phyloP scores from a whole-genome alignment of 768 basidiomycete species.

The Lepiota venenata region DNA sequence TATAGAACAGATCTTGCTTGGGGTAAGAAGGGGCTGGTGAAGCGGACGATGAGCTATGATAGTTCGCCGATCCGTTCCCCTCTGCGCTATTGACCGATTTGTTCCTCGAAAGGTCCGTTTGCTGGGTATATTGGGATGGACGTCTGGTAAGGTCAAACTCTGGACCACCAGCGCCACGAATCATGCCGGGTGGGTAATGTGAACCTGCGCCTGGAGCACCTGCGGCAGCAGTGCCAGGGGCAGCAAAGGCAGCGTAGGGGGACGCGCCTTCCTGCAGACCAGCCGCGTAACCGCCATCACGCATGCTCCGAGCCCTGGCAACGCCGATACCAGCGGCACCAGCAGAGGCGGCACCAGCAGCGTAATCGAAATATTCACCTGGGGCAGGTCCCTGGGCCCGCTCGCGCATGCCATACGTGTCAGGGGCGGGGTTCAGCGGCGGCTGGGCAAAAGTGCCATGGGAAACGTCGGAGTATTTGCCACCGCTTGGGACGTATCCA shows the following conservation, averaged over 20 bases:
- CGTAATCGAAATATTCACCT: conserved; percentile 31
- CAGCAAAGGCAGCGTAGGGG: conserved; percentile 39
- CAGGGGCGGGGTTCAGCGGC: conserved; percentile 33
- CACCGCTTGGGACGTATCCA: conserved; percentile 18
- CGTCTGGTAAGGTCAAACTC: conserved; percentile 4
- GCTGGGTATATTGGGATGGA: conserved; percentile 4
- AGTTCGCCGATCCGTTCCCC: background rate
- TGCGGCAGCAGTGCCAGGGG: conserved; percentile 18
- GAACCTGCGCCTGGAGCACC: conserved; percentile 10
- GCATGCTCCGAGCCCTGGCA: conserved; percentile 34
- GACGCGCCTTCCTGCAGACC: conserved; percentile 32
- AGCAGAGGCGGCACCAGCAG: conserved; percentile 18
- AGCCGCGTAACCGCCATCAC: conserved; percentile 25
- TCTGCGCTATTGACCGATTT: background rate
- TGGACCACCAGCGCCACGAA: conserved; percentile 1
- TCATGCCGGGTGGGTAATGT: conserved; percentile 11
- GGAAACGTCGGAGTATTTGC: conserved; percentile 41
- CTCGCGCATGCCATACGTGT: conserved; percentile 52
- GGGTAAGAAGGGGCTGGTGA: conserved; percentile 1
- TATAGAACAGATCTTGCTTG: conserved; percentile 3
- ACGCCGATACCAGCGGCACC: conserved; percentile 39
- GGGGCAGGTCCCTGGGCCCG: conserved; percentile 20
- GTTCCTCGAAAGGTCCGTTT: conserved; percentile 8
- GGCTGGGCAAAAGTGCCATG: conserved; percentile 59
- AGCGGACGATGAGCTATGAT: background rate